Conservation (phyloP, 2,329 filamentous ascomycete genomes). For the Aspergillus neoniger region DNA sequence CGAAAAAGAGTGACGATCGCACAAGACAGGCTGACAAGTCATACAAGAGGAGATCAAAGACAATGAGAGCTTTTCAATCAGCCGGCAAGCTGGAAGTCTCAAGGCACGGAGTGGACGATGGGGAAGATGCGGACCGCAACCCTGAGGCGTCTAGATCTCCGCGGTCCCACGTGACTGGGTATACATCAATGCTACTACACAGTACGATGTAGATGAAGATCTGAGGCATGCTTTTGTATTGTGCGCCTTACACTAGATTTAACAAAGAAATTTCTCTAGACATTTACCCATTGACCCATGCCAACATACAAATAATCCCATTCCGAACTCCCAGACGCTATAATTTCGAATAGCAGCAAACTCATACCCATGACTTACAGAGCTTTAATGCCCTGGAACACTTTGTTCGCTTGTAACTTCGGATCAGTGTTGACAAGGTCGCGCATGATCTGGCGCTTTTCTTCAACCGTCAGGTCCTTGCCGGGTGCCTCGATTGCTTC, state of each 20-base stretch:
- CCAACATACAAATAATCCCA: neutral
- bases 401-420: conserved; percentile 60
- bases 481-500: conserved; percentile 65
- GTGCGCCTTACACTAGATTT: neutral
- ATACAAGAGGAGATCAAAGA: neutral
- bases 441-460: conserved; percentile 76
- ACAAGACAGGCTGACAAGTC: neutral
- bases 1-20: conserved; percentile 5
- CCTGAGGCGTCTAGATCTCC: conserved; percentile 13
- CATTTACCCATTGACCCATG: neutral
- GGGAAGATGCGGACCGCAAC: conserved; percentile 6
- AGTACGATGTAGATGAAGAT: neutral
- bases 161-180: conserved; percentile 13
- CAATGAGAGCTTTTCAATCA: neutral
- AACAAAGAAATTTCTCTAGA: neutral
- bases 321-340: conserved; percentile 11
- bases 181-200: neutral
- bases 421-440: conserved; percentile 76
- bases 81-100: neutral
- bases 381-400: conserved; percentile 52
- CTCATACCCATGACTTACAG: conserved; percentile 32
- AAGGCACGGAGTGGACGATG: neutral
- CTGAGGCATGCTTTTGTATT: neutral
- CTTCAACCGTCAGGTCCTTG: conserved; percentile 64
- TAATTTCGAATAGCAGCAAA: conserved; percentile 5